phyloP scores from a whole-genome alignment of 805 yeast genomes.

The Suhomyces emberorum region DNA sequence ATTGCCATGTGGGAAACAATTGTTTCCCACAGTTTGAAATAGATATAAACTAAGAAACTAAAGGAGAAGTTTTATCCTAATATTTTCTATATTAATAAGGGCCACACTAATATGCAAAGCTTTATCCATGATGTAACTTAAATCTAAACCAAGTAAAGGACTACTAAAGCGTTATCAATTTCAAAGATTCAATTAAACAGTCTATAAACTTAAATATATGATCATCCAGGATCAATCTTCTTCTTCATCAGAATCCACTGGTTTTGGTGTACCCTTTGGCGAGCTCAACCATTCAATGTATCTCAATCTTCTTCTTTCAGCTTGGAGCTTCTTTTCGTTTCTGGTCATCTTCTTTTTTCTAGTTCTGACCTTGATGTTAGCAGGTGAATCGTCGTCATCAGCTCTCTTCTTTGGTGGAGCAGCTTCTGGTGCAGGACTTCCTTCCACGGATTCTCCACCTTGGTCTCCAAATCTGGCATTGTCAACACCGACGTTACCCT shows the following conservation, averaged over 20 bases:
- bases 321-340: conserved; percentile 89
- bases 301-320: conserved; percentile 90
- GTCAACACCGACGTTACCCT: conserved; percentile 76
- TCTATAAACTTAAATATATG: too few species aligned
- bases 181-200: too few species aligned
- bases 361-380: conserved; percentile 86
- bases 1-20: too few species aligned
- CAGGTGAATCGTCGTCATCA: conserved; percentile 86
- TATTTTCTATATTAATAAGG: too few species aligned
- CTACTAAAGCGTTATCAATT: too few species aligned
- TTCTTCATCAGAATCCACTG: conserved; percentile 89
- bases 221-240: too few species aligned
- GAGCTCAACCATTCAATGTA: conserved; percentile 91
- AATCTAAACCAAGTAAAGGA: too few species aligned
- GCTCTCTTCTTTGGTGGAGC: conserved; percentile 43
- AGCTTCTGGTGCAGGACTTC: conserved; percentile 42
- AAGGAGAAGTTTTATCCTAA: too few species aligned
- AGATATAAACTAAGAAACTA: too few species aligned
- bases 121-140: too few species aligned
- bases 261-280: conserved; percentile 98
- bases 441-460: conserved; percentile 49
- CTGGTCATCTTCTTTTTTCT: conserved; percentile 97
- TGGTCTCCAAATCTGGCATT: conserved; percentile 79
- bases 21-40: too few species aligned
- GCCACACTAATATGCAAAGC: too few species aligned